Evolutionary conservation across 2,329 filamentous ascomycete genomes (phyloP).

Genomic region (Xylariomycetidae sp.): DNA sequence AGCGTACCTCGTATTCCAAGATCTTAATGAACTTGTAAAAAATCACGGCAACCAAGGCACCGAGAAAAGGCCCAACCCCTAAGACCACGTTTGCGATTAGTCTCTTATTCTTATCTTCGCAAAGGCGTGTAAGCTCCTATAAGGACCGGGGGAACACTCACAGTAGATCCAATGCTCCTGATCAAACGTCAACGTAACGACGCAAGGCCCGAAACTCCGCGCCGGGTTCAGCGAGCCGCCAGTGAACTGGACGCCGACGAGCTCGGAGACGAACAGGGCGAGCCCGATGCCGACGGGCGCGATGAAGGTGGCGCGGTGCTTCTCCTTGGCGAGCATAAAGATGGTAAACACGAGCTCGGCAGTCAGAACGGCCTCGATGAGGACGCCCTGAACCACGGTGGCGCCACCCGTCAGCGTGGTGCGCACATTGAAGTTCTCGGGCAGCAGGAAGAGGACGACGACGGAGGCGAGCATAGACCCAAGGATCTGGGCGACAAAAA

Average conservation of each 20-base stretch:
- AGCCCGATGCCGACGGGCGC: slow-evolving; percentile 61
- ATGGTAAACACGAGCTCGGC: slow-evolving; percentile 49
- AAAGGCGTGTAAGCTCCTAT: no score
- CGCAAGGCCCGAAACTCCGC: slow-evolving; percentile 33
- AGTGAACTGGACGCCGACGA: slow-evolving; percentile 37
- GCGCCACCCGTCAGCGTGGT: slow-evolving; percentile 41
- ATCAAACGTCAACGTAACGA: slow-evolving; percentile 30
- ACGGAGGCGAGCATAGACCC: slow-evolving; percentile 46
- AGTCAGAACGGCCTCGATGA: slow-evolving; percentile 42
- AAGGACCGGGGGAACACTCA: slow-evolving; percentile 40
- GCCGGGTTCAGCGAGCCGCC: slow-evolving; percentile 35
- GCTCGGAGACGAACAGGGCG: slow-evolving; percentile 48
- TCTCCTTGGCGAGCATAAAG: slow-evolving; percentile 57
- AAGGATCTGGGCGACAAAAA: slow-evolving; percentile 44
- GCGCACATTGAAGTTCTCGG: slow-evolving; percentile 39
- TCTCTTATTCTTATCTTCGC: no score
- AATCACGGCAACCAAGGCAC: slow-evolving; percentile 32
- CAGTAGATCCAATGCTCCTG: slow-evolving; percentile 38
- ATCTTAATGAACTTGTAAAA: slow-evolving; percentile 36
- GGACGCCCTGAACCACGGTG: slow-evolving; percentile 32
- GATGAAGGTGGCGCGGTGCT: slow-evolving; percentile 58
- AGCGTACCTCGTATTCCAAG: slow-evolving; percentile 31
- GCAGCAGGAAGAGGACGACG: slow-evolving; percentile 43
- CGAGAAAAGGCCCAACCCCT: slow-evolving; percentile 35
- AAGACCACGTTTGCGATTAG: no score